Base-by-base conservation (phyloP, 257 asterid species). In the Nicotiana obtusifolia region DNA sequence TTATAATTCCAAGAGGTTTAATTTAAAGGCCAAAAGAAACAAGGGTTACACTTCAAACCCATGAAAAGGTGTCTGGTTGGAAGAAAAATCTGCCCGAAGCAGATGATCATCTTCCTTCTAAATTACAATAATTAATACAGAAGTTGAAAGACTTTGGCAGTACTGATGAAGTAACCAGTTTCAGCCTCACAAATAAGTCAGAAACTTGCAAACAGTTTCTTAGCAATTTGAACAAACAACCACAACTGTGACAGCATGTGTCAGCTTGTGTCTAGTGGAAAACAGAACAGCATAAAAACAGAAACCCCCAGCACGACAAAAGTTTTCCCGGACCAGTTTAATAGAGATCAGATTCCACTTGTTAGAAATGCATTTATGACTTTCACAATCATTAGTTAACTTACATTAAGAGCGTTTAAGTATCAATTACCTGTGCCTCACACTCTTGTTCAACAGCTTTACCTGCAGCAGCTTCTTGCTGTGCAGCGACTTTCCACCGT, bases 391-490 rank as follows among this genome's bases (percentile, higher is more conserved):
- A 73, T 47, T 47, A 44, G 13, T 73, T 4, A 44, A 44, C 47
- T 22, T 73, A 47, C 41, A 73, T 24, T 24, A 47, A 73, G 62
- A 26, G 61, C 1, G 1, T 41, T 68, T 53, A 85, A 59, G 47
- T 13, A 35, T 76, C 52, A 52, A 60, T 54, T 90, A 92, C 99
- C 97, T 94, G 97, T 10, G 91, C 83, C 56, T 86, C 81, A 83
- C 88, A 95, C 69, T 94, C 97, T 81, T 92, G 90, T 83, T 95
- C 99, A 83, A 95, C 90, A 82, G 95, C 96, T 88, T 91, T 91
- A 77, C 99, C 99, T 28, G 97, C 98, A 82, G 91, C 98, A 84
- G 99, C 99, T 90, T 94, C 99, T 87, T 95, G 95, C 83, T 94
- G 97, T 53, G 99, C 99, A 53, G 98, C 99, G 80, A 89, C 88